Evolutionary conservation across 2,329 filamentous ascomycete genomes (phyloP).

Genomic region (Fusarium sp.): DNA sequence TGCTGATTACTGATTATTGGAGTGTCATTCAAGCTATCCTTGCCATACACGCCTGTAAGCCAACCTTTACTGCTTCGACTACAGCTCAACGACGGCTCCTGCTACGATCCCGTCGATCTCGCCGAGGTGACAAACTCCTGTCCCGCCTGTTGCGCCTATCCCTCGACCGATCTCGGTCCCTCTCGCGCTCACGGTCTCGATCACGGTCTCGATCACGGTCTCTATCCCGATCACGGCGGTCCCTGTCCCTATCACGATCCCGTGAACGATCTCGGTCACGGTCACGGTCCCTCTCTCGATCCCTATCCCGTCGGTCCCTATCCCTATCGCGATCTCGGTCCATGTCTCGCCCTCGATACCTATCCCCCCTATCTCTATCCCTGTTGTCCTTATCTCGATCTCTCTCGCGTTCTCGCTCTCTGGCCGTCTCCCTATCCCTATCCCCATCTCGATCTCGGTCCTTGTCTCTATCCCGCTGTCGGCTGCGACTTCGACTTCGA

Average conservation of each 20-base stretch:
- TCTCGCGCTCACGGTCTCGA: conserved; percentile 19
- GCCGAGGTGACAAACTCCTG: conserved; percentile 47
- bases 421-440: conserved; percentile 32
- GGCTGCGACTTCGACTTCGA: conserved; percentile 49
- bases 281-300: conserved; percentile 39
- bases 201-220: conserved; percentile 38
- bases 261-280: conserved; percentile 46
- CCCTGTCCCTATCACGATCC: conserved; percentile 48
- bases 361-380: conserved; percentile 27
- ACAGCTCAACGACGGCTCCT: conserved; percentile 50
- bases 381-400: conserved; percentile 30
- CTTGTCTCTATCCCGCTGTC: conserved; percentile 46
- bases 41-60: conserved; percentile 13
- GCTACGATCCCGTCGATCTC: conserved; percentile 50
- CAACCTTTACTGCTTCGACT: conserved; percentile 46
- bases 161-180: conserved; percentile 27
- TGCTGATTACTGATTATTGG: background rate
- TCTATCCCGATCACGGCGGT: conserved; percentile 41
- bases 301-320: conserved; percentile 36
- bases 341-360: conserved; percentile 38
- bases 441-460: conserved; percentile 48
- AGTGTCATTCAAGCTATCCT: background rate
- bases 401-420: conserved; percentile 24
- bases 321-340: conserved; percentile 44
- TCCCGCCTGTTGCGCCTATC: conserved; percentile 41